Base-by-base conservation (phyloP, 2,329 filamentous ascomycete genomes). In the Apiospora phragmitis region DNA sequence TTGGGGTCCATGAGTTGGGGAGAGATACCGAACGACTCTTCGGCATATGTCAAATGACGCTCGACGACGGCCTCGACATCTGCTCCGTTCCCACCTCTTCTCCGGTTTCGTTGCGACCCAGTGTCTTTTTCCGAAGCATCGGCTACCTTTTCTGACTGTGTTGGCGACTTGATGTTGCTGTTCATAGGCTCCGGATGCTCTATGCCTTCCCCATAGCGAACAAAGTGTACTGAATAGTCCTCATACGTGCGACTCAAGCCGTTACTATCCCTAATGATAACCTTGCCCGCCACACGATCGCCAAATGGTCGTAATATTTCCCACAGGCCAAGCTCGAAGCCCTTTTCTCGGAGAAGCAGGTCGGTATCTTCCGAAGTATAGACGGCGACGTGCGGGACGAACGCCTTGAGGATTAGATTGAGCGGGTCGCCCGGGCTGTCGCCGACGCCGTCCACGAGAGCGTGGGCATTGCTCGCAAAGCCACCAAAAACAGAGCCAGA, bases 261-360 rank as follows among this genome's bases (percentile, higher is more conserved):
- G 75, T 93, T 91, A 78, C 95, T 98, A 81, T 99, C 96, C 76
- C 96, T 87, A 70, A 98, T 92, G 4, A 93, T 93, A 68, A 99
- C 92, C 78, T 96, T 97, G 41, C 96, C 96, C 67, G 92, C 89
- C 0, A 98, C 88, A 21, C 87, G 89, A 82, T 99, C 96, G 41
- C 96, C 96, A 83, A 97, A 99, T 0, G 96, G 95, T 68, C 95
- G 87, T 70, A 99, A 83, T 32, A 99, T 84, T 80, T 97, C 93
- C 85, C 94, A 91, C 67, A 99, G 86, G 0, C 95, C 95, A 62
- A 90, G 88, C 49, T 89, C 85, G 74, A 98, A 93, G 0, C 97
- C 97, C 82, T 99, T 99, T 73, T 92, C 91, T 71, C 86, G 87
- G 69, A 94, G 87, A 71, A 99, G 83, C 70, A 91, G 88, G 78